These are phyloP conservation scores for Metarhizium brunneum DNA, from an alignment of 2,329 filamentous ascomycete species.

Conservation along the genomic window DNA sequence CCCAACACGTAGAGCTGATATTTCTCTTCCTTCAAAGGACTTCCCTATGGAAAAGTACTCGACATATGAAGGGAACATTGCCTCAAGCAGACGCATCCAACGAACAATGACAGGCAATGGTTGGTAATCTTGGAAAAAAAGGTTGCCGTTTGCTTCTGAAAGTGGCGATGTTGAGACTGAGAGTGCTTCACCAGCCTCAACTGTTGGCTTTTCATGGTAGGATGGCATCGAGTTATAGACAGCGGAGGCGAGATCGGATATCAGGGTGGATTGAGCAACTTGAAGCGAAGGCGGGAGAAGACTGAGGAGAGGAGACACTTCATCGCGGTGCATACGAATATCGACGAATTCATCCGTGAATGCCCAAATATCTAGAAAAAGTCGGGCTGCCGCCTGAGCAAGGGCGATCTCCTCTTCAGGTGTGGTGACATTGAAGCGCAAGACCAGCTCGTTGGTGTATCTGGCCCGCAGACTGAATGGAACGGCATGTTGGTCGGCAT, in stretches of 20 bases:
- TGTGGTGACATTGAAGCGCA: constrained; percentile 74
- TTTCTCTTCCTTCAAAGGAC: constrained; percentile 82
- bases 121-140: constrained; percentile 92
- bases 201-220: constrained; percentile 8
- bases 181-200: constrained; percentile 15
- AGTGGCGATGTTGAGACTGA: constrained; percentile 20
- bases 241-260: constrained; percentile 69
- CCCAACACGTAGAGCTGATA: constrained; percentile 71
- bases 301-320: constrained; percentile 68
- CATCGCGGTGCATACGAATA: constrained; percentile 66
- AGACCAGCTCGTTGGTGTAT: constrained; percentile 76
- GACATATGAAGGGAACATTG: constrained; percentile 80
- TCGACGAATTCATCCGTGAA: constrained; percentile 77
- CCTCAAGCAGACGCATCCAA: constrained; percentile 85
- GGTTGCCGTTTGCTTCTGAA: constrained; percentile 45
- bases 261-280: constrained; percentile 61
- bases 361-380: constrained; percentile 88
- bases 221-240: constrained; percentile 48
- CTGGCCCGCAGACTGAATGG: constrained; percentile 27
- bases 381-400: constrained; percentile 60
- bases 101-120: constrained; percentile 72
- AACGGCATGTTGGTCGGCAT: constrained; percentile 13
- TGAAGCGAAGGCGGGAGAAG: constrained; percentile 69
- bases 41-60: constrained; percentile 66
- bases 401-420: constrained; percentile 60